Base-by-base conservation (phyloP, 176 grass and related monocot species). In the Carex myosuroides region DNA sequence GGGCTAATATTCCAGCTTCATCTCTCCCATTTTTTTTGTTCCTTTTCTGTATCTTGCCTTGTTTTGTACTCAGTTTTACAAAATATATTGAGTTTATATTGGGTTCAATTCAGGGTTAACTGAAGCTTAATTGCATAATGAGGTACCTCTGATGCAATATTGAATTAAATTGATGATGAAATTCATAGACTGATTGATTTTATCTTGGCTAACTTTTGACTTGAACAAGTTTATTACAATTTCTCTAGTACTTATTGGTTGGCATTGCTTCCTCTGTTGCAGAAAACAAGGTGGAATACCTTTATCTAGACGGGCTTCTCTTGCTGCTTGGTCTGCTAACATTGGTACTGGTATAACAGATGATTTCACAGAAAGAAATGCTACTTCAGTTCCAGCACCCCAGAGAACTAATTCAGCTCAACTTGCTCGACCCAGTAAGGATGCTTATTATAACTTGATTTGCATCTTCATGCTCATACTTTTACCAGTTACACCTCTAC, bases 251-350 rank as follows among this genome's bases (percentile, higher is more conserved):
- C 79, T 86, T 90, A 77, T 14, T 32, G 72, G 48, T 55, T 77
- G 13, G 22, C 2, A 26, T 30, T 76, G 22, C 29, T 55, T 76
- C 48, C 12, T 48, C 80, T 82, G 50, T 14, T 82, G 53, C 85
- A 98, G 91, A 84, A 98, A 94, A 89, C 90, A 91, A 70, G 85
- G 89, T 80, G 79, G 81, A 81, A 32, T 90, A 59, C 69, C 86
- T 64, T 89, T 98, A 54, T 82, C 91, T 84, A 85, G 59, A 29
- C 94, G 86, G 42, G 92, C 91, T 80, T 84, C 87, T 71, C 76
- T 88, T 79, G 92, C 92, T 83, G 95, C 95, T 39, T 95, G 95
- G 95, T 80, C 92, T 79, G 46, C 35, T 84, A 87, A 68, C 54
- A 58, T 17, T 81, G 39, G 53, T 81, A 81, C 67, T 32, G 70